A percentile compares a stretch with the other conserved stretches of the same genome.
Evolutionary conservation across 108 stramenopile species (phyloP).

Genomic region (Discostella stelligeroides): DNA sequence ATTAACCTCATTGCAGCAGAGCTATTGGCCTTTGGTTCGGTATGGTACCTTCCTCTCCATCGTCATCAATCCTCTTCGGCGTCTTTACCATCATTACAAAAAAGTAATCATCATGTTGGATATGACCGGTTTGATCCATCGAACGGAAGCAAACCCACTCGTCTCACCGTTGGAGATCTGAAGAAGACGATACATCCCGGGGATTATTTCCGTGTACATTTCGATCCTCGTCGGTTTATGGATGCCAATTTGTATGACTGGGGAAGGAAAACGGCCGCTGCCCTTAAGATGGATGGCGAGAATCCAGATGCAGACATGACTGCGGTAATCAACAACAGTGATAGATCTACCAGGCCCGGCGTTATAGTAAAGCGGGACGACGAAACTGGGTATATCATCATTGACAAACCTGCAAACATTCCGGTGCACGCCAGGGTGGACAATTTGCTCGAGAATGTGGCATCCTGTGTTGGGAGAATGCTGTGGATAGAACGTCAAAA

Average conservation of each 20-base stretch:
- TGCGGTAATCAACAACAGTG: too few relatives aligned
- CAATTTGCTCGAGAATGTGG: slow-evolving; percentile 82
- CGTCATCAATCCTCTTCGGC: background rate
- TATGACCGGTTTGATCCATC: slow-evolving; percentile 48
- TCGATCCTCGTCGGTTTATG: slow-evolving; percentile 74
- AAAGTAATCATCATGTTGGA: too few relatives aligned
- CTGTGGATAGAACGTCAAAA: slow-evolving; percentile 35
- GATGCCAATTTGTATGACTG: slow-evolving; percentile 66
- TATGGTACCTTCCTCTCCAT: slow-evolving; percentile 70
- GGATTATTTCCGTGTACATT: slow-evolving; percentile 85
- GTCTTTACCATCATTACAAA: too few relatives aligned
- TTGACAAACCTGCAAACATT: slow-evolving; percentile 77
- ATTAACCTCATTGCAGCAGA: slow-evolving; percentile 52
- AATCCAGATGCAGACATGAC: background rate
- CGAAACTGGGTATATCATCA: slow-evolving; percentile 58
- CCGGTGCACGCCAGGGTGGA: slow-evolving; percentile 89
- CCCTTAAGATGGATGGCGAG: background rate
- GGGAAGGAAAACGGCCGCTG: slow-evolving; percentile 22
- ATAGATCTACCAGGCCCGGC: slow-evolving; percentile 50
- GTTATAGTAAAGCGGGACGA: slow-evolving; percentile 59
- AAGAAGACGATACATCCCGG: slow-evolving; percentile 44
- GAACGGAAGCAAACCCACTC: slow-evolving; percentile 55
- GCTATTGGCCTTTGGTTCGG: slow-evolving; percentile 68
- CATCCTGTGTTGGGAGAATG: slow-evolving; percentile 48
- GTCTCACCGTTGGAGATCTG: slow-evolving; percentile 59